Conservation (phyloP, 176 grass and related monocot species). For the Oryza brachyantha region DNA sequence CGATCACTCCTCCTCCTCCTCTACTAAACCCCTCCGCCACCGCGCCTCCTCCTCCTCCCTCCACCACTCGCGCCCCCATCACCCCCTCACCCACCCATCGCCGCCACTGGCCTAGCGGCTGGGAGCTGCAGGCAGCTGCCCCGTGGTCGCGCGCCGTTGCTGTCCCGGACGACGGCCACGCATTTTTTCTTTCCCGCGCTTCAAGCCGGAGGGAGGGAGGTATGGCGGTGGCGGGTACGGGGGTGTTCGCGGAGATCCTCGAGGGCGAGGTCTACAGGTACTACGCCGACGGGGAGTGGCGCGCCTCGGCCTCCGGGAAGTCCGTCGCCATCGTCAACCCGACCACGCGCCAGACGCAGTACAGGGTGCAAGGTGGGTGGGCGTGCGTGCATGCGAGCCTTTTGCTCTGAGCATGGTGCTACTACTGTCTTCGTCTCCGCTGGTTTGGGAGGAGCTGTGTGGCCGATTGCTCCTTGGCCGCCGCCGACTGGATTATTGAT, state of each 20-base stretch:
- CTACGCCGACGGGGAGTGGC: constrained; percentile 93
- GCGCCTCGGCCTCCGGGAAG: constrained; percentile 71
- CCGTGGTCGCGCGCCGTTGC: too few relatives aligned
- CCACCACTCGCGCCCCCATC: constrained; percentile 44
- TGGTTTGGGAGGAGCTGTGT: not conserved
- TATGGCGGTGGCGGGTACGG: constrained; percentile 53
- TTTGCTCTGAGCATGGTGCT: not conserved
- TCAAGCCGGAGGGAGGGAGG: too few relatives aligned
- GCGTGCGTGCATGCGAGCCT: not conserved
- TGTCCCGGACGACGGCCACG: too few relatives aligned
- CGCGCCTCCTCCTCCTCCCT: not conserved
- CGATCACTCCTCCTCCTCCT: not conserved
- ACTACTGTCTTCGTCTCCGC: not conserved
- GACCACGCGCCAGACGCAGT: constrained; percentile 78
- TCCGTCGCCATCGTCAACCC: constrained; percentile 94
- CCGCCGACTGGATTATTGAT: not conserved
- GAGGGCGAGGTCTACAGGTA: constrained; percentile 84
- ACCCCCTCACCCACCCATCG: constrained; percentile 24
- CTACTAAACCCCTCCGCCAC: constrained; percentile 28
- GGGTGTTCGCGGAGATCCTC: constrained; percentile 66
- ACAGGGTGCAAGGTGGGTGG: constrained; percentile 79
- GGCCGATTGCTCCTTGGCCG: not conserved
- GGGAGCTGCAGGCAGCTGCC: too few relatives aligned
- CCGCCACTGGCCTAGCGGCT: not conserved
- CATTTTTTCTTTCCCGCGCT: too few relatives aligned